A percentile compares a stretch with the other conserved stretches of the same genome.
Conservation (phyloP, 2,329 filamentous ascomycete genomes). For the Aspergillus novofumigatus region DNA sequence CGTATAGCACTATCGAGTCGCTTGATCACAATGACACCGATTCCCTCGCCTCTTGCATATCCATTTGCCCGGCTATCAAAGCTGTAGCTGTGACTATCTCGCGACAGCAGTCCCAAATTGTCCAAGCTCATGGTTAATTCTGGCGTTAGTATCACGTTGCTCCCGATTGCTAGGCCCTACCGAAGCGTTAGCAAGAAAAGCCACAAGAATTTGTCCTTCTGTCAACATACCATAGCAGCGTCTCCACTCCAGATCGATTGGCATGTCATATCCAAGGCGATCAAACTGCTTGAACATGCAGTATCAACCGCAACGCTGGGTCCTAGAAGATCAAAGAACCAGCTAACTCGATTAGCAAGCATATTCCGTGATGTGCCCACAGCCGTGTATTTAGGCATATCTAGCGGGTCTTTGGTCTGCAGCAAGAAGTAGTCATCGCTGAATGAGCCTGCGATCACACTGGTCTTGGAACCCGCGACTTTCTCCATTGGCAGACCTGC, state of each 20-base stretch:
- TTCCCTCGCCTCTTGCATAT: conserved; percentile 49
- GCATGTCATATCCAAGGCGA: conserved; percentile 21
- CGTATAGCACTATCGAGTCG: conserved; percentile 42
- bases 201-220: conserved; percentile 2
- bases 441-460: conserved; percentile 31
- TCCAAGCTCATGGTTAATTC: conserved; percentile 10
- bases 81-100: conserved; percentile 9
- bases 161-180: conserved; percentile 12
- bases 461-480: conserved; percentile 27
- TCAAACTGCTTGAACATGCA: conserved; percentile 24
- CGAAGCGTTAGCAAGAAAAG: neutral
- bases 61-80: conserved; percentile 41
- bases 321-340: conserved; percentile 26
- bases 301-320: conserved; percentile 27
- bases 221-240: conserved; percentile 9
- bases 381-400: conserved; percentile 13
- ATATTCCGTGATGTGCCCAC: conserved; percentile 26
- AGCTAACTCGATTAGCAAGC: conserved; percentile 28
- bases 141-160: conserved; percentile 13
- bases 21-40: conserved; percentile 49
- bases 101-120: conserved; percentile 9
- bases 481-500: conserved; percentile 24
- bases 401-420: conserved; percentile 16
- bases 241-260: conserved; percentile 19
- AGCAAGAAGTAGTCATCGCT: conserved; percentile 26